Percentiles rank a stretch among this genome's conserved stretches.
These are phyloP conservation scores for Recurvomyces mirabilis DNA, from an alignment of 495 filamentous ascomycete species.

Conservation along the genomic window DNA sequence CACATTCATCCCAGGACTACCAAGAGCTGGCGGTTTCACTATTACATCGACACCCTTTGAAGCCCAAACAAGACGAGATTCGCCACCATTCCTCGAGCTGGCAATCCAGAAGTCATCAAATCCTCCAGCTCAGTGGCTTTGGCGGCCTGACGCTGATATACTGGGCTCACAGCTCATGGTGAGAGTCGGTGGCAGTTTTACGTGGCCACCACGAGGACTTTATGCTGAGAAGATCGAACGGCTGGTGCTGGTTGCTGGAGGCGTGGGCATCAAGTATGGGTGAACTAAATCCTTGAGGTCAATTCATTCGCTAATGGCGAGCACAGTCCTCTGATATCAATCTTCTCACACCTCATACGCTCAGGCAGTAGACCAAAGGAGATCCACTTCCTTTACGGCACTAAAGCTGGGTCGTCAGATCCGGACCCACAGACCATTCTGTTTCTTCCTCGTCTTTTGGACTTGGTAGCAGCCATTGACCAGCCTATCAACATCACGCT, in stretches of 20 bases:
- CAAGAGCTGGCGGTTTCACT: slow-evolving; percentile 71
- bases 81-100: slow-evolving; percentile 51
- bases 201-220: slow-evolving; percentile 53
- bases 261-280: slow-evolving; percentile 73
- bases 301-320: slow-evolving; percentile 32
- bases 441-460: slow-evolving; percentile 27
- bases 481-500: slow-evolving; percentile 14
- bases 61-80: slow-evolving; percentile 22
- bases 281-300: slow-evolving; percentile 22
- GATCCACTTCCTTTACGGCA: slow-evolving; percentile 29
- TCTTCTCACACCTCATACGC: slow-evolving; percentile 28
- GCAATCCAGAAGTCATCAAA: slow-evolving; percentile 59
- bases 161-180: slow-evolving; percentile 47
- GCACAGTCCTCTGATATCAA: slow-evolving; percentile 33
- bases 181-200: slow-evolving; percentile 69
- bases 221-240: slow-evolving; percentile 36
- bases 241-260: slow-evolving; percentile 66
- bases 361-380: slow-evolving; percentile 15
- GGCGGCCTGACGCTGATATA: slow-evolving; percentile 44
- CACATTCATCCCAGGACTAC: slow-evolving; percentile 54
- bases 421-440: slow-evolving; percentile 21
- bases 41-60: slow-evolving; percentile 60
- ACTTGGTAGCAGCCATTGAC: slow-evolving; percentile 11
- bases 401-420: slow-evolving; percentile 16
- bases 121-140: slow-evolving; percentile 67